Percentiles rank a stretch among this genome's conserved stretches.
Evolutionary conservation across 306 rosid genomes (phyloP).

Genomic region (Nissolia schottii): DNA sequence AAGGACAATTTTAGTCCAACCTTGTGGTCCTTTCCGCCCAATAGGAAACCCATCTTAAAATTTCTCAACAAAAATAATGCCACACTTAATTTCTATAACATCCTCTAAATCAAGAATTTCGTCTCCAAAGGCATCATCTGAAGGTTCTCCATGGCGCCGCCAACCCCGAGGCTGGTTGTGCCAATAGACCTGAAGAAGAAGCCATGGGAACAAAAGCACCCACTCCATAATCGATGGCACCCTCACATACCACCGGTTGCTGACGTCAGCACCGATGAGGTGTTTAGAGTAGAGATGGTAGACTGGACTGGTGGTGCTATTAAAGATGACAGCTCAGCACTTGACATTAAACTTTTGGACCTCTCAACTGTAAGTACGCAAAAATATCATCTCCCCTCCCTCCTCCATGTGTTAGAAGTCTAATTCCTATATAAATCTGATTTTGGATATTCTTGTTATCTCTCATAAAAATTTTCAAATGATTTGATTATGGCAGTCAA

Average conservation of each 20-base stretch:
- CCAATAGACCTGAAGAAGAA: constrained; percentile 61
- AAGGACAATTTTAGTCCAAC: background rate
- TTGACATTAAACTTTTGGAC: constrained; percentile 51
- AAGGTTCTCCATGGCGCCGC: constrained; percentile 58
- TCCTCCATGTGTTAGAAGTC: background rate
- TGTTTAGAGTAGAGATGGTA: constrained; percentile 74
- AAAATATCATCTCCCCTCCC: background rate
- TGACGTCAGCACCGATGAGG: constrained; percentile 24
- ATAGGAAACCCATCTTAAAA: background rate
- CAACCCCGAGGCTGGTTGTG: constrained; percentile 44
- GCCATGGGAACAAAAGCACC: constrained; percentile 69
- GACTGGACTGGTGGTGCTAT: constrained; percentile 82
- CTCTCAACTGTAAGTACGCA: constrained; percentile 69
- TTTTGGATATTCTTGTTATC: too few species aligned
- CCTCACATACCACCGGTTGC: constrained; percentile 48
- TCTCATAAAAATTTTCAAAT: too few species aligned
- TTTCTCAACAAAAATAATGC: constrained; percentile 1
- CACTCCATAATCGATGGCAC: constrained; percentile 93
- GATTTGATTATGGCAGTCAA: too few species aligned
- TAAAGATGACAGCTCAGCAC: constrained; percentile 61
- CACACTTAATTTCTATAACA: constrained; percentile 2
- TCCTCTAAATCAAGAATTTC: background rate
- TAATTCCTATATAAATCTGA: background rate
- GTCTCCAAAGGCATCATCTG: background rate
- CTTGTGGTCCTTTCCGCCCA: constrained; percentile 25